Conservation (phyloP, 129 eudicot genomes). For the Artemisia argyi region DNA sequence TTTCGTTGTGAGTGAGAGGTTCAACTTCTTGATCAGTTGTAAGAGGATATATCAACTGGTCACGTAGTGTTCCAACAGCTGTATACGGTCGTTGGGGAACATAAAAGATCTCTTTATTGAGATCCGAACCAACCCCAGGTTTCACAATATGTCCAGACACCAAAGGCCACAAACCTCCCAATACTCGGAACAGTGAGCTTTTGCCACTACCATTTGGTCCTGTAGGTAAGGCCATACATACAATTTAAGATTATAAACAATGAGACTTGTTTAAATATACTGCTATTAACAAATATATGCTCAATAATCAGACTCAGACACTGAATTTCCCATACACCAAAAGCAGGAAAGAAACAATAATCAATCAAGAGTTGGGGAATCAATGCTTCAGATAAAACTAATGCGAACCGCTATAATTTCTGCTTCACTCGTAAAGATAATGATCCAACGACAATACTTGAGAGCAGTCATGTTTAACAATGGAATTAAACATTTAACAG, state of each 20-base stretch:
- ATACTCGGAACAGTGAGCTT: conserved; percentile 98
- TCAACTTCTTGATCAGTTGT: conserved; percentile 80
- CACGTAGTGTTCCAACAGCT: conserved; percentile 98
- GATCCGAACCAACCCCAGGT: conserved; percentile 98
- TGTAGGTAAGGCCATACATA: conserved; percentile 31
- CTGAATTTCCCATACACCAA: conserved; percentile 5
- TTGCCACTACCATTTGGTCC: conserved; percentile 99
- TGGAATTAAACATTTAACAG: neutral
- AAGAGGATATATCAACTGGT: conserved; percentile 96
- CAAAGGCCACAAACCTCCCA: conserved; percentile 99
- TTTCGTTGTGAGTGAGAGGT: conserved; percentile 70
- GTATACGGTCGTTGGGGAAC: conserved; percentile 99
- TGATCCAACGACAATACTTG: no score
- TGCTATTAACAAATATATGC: conserved; percentile 1
- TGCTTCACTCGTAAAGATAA: neutral
- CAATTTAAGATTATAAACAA: neutral
- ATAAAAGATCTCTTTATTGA: conserved; percentile 94
- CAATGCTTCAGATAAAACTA: neutral
- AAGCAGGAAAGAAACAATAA: neutral
- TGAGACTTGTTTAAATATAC: neutral
- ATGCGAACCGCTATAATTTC: neutral
- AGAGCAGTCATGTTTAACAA: no score
- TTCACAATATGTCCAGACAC: conserved; percentile 96
- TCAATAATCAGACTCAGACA: conserved; percentile 6
- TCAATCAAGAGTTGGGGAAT: neutral